These are phyloP conservation scores for Citrus glauca DNA, from an alignment of 345 rosid species.

Conservation along the genomic window DNA sequence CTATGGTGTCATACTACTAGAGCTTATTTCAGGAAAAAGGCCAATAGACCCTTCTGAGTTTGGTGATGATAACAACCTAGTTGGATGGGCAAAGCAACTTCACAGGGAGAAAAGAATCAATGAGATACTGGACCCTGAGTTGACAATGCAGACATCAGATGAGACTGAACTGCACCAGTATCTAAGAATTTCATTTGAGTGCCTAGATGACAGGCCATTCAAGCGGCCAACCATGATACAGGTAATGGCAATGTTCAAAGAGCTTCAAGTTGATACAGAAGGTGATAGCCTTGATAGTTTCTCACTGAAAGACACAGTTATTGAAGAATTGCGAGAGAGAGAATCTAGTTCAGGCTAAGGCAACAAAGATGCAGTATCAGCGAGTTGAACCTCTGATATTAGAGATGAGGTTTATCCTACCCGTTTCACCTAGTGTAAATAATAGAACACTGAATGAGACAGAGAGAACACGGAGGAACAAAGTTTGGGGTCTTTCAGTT, in stretches of 20 bases:
- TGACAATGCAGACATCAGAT: conserved; percentile 39
- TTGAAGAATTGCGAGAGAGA: conserved; percentile 59
- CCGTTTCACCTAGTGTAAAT: conserved; percentile 37
- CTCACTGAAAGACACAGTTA: conserved; percentile 58
- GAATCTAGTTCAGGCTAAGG: conserved; percentile 31
- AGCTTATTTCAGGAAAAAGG: conserved; percentile 91
- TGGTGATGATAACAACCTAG: conserved; percentile 91
- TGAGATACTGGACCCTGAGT: conserved; percentile 68
- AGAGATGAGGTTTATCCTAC: conserved; percentile 7
- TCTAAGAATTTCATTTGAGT: conserved; percentile 74
- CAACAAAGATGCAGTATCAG: background rate
- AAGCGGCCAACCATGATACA: conserved; percentile 91
- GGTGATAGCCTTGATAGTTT: conserved; percentile 65
- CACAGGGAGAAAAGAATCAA: conserved; percentile 56
- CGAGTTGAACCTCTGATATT: conserved; percentile 2
- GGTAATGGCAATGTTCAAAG: conserved; percentile 97
- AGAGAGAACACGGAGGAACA: conserved; percentile 22
- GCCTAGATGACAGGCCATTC: conserved; percentile 88
- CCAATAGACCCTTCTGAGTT: conserved; percentile 79
- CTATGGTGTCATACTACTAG: conserved; percentile 87
- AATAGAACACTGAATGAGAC: conserved; percentile 38
- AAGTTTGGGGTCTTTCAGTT: conserved; percentile 15
- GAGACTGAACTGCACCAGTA: conserved; percentile 70
- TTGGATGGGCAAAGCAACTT: conserved; percentile 95
- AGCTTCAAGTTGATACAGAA: conserved; percentile 81